Evolutionary conservation across 1,139 yeast species (phyloP).

Genomic region (Debaryomycetaceae sp.): DNA sequence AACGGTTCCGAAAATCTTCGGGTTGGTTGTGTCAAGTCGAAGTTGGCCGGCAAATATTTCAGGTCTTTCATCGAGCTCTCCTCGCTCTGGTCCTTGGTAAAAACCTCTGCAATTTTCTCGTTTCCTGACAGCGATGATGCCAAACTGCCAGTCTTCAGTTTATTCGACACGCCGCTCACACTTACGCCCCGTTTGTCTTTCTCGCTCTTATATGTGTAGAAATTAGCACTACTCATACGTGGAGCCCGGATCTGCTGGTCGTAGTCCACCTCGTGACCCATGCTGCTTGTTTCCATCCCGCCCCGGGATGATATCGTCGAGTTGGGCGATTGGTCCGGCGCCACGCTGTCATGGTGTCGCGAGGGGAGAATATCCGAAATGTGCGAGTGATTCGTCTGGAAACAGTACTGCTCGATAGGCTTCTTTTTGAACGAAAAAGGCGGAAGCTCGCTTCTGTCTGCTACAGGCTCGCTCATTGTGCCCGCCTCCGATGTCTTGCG

Average conservation of each 20-base stretch:
- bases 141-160: conserved; percentile 1
- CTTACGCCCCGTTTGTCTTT: conserved; percentile 1
- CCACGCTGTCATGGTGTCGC: neutral
- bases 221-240: conserved; percentile 29
- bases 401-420: conserved; percentile 24
- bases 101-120: neutral
- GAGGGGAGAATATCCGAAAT: conserved; percentile 31
- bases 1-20: conserved; percentile 25
- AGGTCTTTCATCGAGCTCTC: conserved; percentile 4
- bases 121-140: neutral
- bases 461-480: conserved; percentile 2
- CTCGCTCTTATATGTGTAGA: conserved; percentile 19
- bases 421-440: conserved; percentile 39
- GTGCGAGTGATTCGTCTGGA: conserved; percentile 20
- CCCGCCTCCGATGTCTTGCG: too few species aligned
- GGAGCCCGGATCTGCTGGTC: conserved; percentile 47
- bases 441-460: conserved; percentile 15
- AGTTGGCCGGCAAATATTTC: conserved; percentile 38
- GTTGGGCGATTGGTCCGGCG: neutral
- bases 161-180: neutral
- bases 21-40: conserved; percentile 36
- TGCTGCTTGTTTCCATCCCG: neutral
- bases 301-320: neutral
- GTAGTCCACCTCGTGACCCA: conserved; percentile 30
- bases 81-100: conserved; percentile 1